Percentiles rank a stretch among this genome's conserved stretches.
Evolutionary conservation across 2,329 filamentous ascomycete genomes (phyloP).

Genomic region (Phialemonium atrogriseum): DNA sequence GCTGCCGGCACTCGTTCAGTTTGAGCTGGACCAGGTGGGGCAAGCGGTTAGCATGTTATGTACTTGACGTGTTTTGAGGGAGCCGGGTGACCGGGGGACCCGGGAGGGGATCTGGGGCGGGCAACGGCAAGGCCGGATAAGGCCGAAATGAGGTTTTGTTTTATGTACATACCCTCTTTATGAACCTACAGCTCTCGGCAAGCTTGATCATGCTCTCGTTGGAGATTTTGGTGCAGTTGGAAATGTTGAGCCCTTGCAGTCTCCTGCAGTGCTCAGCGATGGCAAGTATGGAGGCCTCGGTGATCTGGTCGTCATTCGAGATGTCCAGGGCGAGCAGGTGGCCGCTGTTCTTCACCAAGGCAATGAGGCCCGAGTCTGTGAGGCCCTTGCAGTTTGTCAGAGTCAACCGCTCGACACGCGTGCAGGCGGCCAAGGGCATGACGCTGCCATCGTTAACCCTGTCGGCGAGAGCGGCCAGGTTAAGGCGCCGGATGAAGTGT

Average conservation of each 20-base stretch:
- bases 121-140: no score
- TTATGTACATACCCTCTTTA: constrained; percentile 66
- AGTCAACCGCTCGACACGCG: constrained; percentile 84
- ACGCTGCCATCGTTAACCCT: constrained; percentile 85
- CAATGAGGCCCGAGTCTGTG: constrained; percentile 74
- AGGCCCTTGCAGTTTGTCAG: constrained; percentile 81
- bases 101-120: no score
- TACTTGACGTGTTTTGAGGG: no score
- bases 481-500: constrained; percentile 85
- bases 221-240: constrained; percentile 73
- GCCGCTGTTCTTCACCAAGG: constrained; percentile 69
- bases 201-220: constrained; percentile 78
- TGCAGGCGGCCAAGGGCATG: constrained; percentile 72
- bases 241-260: constrained; percentile 89
- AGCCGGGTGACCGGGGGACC: no score
- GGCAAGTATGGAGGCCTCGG: constrained; percentile 67
- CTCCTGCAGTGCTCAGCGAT: constrained; percentile 76
- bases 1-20: constrained; percentile 82
- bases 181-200: constrained; percentile 72
- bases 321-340: constrained; percentile 86
- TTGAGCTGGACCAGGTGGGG: constrained; percentile 77
- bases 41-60: no score
- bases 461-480: constrained; percentile 70
- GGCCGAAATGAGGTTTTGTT: no score
- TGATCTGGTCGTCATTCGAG: constrained; percentile 75